phyloP scores from a whole-genome alignment of 768 basidiomycete species.

The Mycena sanguinolenta region DNA sequence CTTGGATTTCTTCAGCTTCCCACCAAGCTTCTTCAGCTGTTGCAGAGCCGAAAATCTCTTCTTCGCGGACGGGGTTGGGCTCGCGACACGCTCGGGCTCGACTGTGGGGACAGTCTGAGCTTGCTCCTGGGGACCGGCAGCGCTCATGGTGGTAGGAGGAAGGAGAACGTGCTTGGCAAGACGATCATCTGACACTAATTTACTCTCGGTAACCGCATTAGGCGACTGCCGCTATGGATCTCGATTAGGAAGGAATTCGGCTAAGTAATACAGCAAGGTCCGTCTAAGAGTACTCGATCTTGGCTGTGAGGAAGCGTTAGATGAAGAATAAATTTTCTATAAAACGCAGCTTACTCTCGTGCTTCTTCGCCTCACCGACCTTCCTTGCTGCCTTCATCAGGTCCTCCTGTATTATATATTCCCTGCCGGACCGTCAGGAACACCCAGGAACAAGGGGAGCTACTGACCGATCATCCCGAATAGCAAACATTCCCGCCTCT shows the following conservation, averaged over 20 bases:
- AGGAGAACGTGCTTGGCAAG: not conserved
- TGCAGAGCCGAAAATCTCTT: conserved; percentile 34
- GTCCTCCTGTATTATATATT: conserved; percentile 95
- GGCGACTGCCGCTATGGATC: not conserved
- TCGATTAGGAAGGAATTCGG: not conserved
- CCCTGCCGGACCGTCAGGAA: conserved; percentile 57
- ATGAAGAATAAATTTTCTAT: not conserved
- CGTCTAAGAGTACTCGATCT: conserved; percentile 63
- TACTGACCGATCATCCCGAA: conserved; percentile 89
- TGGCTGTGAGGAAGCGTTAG: conserved; percentile 51
- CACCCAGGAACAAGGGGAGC: not conserved
- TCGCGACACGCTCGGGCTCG: conserved; percentile 28
- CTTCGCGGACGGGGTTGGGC: conserved; percentile 36
- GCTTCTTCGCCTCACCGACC: conserved; percentile 96
- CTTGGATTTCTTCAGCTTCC: conserved; percentile 34
- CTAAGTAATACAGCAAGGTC: conserved; percentile 7
- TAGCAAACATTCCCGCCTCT: conserved; percentile 98
- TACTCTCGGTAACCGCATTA: not conserved
- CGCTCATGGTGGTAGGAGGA: conserved; percentile 20
- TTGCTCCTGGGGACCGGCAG: not conserved
- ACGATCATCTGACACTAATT: conserved; percentile 24
- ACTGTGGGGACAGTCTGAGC: not conserved
- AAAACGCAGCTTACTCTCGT: conserved; percentile 80
- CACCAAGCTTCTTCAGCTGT: conserved; percentile 35
- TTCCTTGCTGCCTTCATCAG: conserved; percentile 96